phyloP scores from a whole-genome alignment of 768 basidiomycete genomes.

The Mycena albidolilacea region DNA sequence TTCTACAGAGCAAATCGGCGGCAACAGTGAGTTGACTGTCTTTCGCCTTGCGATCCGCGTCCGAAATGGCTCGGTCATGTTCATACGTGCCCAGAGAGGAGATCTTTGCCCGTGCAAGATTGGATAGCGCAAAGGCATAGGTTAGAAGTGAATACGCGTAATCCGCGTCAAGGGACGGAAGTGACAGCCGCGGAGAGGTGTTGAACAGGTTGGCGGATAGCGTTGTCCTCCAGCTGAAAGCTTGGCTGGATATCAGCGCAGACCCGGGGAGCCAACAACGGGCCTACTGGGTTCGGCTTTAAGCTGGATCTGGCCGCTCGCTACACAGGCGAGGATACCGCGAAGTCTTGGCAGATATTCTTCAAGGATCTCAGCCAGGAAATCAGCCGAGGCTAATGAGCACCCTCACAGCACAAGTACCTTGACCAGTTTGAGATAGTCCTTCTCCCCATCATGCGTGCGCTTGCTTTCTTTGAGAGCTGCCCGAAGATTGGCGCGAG shows the following conservation, averaged over 20 bases:
- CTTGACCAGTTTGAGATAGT: conserved; percentile 88
- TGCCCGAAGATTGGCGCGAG: conserved; percentile 83
- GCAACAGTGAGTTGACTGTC: conserved; percentile 90
- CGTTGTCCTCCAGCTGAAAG: conserved; percentile 93
- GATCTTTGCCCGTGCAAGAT: conserved; percentile 82
- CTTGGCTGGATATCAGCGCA: conserved; percentile 55
- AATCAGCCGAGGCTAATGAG: neutral
- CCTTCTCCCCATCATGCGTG: conserved; percentile 80
- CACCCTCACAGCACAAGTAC: conserved; percentile 57
- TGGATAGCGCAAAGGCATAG: conserved; percentile 88
- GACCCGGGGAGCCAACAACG: conserved; percentile 5
- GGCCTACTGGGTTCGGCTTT: conserved; percentile 81
- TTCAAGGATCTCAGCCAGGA: conserved; percentile 75
- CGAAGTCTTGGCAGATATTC: conserved; percentile 90
- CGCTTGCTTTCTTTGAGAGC: conserved; percentile 86
- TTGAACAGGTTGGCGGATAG: conserved; percentile 82
- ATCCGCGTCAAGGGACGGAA: conserved; percentile 85
- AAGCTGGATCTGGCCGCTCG: conserved; percentile 78
- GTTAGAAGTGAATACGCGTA: conserved; percentile 86
- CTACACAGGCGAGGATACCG: conserved; percentile 79
- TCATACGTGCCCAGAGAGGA: conserved; percentile 87
- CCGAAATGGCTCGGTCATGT: conserved; percentile 78
- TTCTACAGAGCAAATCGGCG: conserved; percentile 85
- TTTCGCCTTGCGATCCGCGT: conserved; percentile 83
- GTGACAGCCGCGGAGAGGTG: conserved; percentile 72